Conservation (phyloP, 352 stramenopile species). For the Pythium dissimile region DNA sequence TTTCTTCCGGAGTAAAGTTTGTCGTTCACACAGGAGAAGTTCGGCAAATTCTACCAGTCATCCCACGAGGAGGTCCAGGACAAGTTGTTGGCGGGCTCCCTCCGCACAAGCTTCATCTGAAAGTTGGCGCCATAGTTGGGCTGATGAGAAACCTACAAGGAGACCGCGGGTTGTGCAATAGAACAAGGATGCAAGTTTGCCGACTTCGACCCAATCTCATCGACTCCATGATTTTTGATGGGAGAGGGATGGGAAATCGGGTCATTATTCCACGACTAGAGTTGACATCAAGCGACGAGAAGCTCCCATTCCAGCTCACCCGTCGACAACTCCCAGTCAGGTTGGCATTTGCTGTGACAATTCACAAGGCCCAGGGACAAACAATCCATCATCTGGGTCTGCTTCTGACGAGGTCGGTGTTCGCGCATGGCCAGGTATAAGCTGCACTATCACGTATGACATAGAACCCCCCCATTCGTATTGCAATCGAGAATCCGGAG, state of each 20-base stretch:
- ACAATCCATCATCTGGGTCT: background rate
- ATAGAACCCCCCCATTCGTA: too few species aligned
- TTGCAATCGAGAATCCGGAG: too few species aligned
- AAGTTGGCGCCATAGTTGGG: background rate
- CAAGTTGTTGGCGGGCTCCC: background rate
- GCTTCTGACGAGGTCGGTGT: background rate
- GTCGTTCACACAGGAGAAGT: conserved; percentile 5
- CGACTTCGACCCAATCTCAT: background rate
- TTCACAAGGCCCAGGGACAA: conserved; percentile 2
- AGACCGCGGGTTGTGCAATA: background rate
- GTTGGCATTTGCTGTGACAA: conserved; percentile 1
- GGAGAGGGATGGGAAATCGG: background rate
- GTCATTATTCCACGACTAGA: background rate
- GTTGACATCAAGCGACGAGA: background rate
- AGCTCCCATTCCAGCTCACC: background rate
- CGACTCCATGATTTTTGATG: conserved; percentile 2
- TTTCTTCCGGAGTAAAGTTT: conserved; percentile 2
- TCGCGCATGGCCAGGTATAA: conserved; percentile 1
- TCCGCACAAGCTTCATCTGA: conserved; percentile 4
- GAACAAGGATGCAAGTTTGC: conserved; percentile 3
- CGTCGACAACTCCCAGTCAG: background rate
- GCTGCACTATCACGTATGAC: conserved; percentile 1
- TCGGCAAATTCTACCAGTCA: conserved; percentile 11
- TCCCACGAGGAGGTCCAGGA: background rate
- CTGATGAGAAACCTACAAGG: conserved; percentile 3